Evolutionary conservation across 768 basidiomycete genomes (phyloP).

Genomic region (Pisolithus albus): DNA sequence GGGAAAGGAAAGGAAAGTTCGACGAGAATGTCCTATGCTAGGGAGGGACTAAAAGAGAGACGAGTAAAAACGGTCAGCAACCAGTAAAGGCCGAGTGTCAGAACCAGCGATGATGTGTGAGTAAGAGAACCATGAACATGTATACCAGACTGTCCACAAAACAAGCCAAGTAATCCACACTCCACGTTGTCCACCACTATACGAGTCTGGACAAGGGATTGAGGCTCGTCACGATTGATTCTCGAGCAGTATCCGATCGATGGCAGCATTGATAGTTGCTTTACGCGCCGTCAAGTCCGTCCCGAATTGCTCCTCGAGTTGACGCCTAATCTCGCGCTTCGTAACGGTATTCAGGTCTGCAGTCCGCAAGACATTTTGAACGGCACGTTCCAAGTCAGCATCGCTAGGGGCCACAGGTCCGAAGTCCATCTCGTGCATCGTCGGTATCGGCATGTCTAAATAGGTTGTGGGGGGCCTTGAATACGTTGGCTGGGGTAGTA

Average conservation of each 20-base stretch:
- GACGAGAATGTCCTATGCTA: conserved; percentile 6
- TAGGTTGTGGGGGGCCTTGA: conserved; percentile 74
- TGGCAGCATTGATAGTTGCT: conserved; percentile 66
- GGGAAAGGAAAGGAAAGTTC: not conserved
- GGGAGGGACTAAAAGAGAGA: not conserved
- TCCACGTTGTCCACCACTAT: not conserved
- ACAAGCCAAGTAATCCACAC: not conserved
- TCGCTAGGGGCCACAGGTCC: conserved; percentile 50
- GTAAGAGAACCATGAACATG: too few species aligned
- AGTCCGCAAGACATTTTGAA: conserved; percentile 62
- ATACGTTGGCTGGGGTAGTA: conserved; percentile 54
- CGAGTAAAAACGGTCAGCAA: not conserved
- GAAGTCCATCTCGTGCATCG: conserved; percentile 40
- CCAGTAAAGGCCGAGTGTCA: too few species aligned
- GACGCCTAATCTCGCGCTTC: conserved; percentile 82
- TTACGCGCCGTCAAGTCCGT: conserved; percentile 71
- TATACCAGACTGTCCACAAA: not conserved
- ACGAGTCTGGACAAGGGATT: too few species aligned
- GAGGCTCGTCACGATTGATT: conserved; percentile 28
- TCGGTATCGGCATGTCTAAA: conserved; percentile 63
- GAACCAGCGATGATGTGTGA: too few species aligned
- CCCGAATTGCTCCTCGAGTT: conserved; percentile 76
- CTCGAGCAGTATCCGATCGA: conserved; percentile 60
- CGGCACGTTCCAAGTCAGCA: conserved; percentile 64
- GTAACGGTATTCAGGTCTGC: conserved; percentile 89